phyloP scores from a whole-genome alignment of 1,284 basidiomycete species.

The Sanghuangporus baumii region DNA sequence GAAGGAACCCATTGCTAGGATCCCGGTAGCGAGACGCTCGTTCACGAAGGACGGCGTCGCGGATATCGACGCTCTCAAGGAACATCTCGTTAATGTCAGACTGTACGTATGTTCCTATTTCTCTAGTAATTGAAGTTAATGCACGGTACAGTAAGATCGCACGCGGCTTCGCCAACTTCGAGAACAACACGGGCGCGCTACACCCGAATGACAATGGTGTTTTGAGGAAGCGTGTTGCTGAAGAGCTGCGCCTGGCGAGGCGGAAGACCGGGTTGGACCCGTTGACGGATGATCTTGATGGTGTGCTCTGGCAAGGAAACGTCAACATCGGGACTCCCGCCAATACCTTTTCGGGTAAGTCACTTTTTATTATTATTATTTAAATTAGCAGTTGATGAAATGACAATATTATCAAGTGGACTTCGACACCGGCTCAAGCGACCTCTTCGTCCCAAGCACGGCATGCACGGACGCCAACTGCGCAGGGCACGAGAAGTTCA shows the following conservation, averaged over 20 bases:
- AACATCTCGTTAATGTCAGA: constrained; percentile 11
- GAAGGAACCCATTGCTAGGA: not conserved
- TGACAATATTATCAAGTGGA: constrained; percentile 6
- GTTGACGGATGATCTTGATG: constrained; percentile 16
- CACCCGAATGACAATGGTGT: constrained; percentile 15
- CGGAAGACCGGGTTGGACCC: constrained; percentile 14
- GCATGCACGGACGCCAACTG: constrained; percentile 20
- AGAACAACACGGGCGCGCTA: constrained; percentile 11
- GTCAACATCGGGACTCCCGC: constrained; percentile 16
- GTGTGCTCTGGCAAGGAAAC: constrained; percentile 16
- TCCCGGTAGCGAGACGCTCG: constrained; percentile 11
- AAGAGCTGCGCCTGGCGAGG: not conserved
- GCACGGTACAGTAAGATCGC: constrained; percentile 12
- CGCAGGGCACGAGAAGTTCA: constrained; percentile 20
- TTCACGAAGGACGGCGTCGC: constrained; percentile 17
- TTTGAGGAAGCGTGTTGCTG: not conserved
- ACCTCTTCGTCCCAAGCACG: constrained; percentile 20
- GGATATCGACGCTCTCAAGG: constrained; percentile 11
- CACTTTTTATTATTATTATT: not conserved
- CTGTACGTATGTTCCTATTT: constrained; percentile 1
- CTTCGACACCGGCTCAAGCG: constrained; percentile 21
- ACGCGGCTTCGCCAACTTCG: constrained; percentile 12
- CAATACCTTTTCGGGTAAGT: constrained; percentile 15
- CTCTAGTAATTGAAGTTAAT: not conserved
- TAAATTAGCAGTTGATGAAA: not conserved